Conservation (phyloP, 352 stramenopile species). For the Globisporangium echinulatum region DNA sequence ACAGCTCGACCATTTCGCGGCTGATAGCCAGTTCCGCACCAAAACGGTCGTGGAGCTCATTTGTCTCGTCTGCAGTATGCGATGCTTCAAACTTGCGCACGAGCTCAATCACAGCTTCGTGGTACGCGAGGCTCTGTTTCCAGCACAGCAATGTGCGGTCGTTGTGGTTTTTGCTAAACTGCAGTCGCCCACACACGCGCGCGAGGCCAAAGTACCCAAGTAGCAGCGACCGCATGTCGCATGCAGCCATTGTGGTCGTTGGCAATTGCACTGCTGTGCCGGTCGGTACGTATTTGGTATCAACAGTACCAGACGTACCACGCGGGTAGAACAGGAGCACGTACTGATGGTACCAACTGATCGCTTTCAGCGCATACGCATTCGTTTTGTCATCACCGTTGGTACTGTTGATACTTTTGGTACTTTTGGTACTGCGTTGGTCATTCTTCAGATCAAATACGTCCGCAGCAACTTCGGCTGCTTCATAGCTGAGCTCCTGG, state of each 20-base stretch:
- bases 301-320: background rate
- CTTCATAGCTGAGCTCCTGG: slow-evolving; percentile 67
- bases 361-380: slow-evolving; percentile 49
- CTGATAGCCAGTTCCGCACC: slow-evolving; percentile 51
- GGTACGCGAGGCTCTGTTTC: slow-evolving; percentile 50
- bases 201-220: slow-evolving; percentile 59
- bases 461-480: slow-evolving; percentile 45
- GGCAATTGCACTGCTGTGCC: slow-evolving; percentile 25
- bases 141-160: slow-evolving; percentile 53
- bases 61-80: slow-evolving; percentile 10
- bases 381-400: slow-evolving; percentile 28
- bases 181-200: slow-evolving; percentile 52
- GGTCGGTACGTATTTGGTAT: slow-evolving; percentile 19
- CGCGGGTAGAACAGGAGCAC: slow-evolving; percentile 55
- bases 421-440: slow-evolving; percentile 17
- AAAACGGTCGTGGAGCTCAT: slow-evolving; percentile 29
- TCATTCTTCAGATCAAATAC: slow-evolving; percentile 60
- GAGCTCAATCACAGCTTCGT: slow-evolving; percentile 35
- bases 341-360: slow-evolving; percentile 70
- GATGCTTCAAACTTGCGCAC: slow-evolving; percentile 30
- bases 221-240: slow-evolving; percentile 38
- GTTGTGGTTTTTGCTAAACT: slow-evolving; percentile 24
- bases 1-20: slow-evolving; percentile 49
- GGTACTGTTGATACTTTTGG: slow-evolving; percentile 3
- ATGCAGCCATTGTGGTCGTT: slow-evolving; percentile 20